A percentile compares a stretch with the other conserved stretches of the same genome.
Conservation (phyloP, 306 rosid genomes). For the Prunus kanzakura region DNA sequence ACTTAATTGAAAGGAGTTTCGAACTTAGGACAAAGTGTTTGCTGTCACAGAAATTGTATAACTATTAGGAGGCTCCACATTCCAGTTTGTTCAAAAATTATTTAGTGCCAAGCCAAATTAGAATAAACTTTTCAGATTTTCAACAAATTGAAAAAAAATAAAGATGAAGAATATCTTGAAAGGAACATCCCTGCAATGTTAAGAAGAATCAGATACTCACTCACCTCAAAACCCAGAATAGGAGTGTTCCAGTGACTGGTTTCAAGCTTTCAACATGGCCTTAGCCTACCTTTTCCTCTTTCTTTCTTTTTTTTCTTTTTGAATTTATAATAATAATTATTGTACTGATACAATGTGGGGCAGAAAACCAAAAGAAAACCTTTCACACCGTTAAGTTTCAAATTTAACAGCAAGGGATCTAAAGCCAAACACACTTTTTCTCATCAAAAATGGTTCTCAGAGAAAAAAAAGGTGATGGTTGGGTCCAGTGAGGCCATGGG, state of each 20-base stretch:
- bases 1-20: no score
- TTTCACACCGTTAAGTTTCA: slow-evolving; percentile 30
- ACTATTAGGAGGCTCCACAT: no score
- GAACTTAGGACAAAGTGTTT: no score
- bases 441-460: slow-evolving; percentile 1
- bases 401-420: slow-evolving; percentile 22
- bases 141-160: not conserved
- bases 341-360: not conserved
- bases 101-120: not conserved
- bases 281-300: not conserved
- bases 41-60: no score
- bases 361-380: slow-evolving; percentile 15
- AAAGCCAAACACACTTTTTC: slow-evolving; percentile 10
- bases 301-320: not conserved
- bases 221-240: slow-evolving; percentile 29
- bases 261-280: not conserved
- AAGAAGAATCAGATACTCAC: slow-evolving; percentile 66
- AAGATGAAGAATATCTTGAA: slow-evolving; percentile 44
- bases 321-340: not conserved
- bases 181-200: slow-evolving; percentile 31
- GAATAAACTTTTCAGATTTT: not conserved
- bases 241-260: slow-evolving; percentile 5
- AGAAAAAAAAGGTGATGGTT: slow-evolving; percentile 20
- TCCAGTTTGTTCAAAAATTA: no score
- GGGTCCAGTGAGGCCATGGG: slow-evolving; percentile 32